A percentile compares a stretch with the other conserved stretches of the same genome.
These are phyloP conservation scores for Sphaceloma murrayae DNA, from an alignment of 2,329 filamentous ascomycete genomes.

Conservation along the genomic window DNA sequence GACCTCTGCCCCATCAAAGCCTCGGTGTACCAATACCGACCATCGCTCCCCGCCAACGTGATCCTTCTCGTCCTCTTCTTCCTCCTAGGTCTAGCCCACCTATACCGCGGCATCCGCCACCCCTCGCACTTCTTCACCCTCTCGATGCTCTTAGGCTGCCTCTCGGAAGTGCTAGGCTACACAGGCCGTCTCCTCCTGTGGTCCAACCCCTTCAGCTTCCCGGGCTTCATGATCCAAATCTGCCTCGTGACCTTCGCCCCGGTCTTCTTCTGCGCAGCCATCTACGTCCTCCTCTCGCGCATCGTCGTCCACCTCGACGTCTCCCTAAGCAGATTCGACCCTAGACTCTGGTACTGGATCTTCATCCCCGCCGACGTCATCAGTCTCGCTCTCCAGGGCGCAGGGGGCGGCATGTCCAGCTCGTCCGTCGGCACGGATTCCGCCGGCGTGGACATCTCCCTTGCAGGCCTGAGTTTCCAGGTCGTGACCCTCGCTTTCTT, in stretches of 20 bases:
- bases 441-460: constrained; percentile 51
- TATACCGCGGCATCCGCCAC: constrained; percentile 36
- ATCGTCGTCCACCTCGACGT: constrained; percentile 20
- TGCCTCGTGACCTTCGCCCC: constrained; percentile 53
- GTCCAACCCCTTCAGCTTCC: constrained; percentile 37
- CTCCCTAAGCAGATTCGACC: constrained; percentile 20
- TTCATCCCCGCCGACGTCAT: constrained; percentile 57
- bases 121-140: constrained; percentile 43
- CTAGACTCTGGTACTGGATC: constrained; percentile 23
- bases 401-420: constrained; percentile 40
- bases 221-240: constrained; percentile 37
- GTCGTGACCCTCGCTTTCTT: constrained; percentile 50
- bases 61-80: constrained; percentile 44
- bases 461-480: constrained; percentile 55
- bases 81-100: constrained; percentile 35
- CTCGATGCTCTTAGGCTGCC: constrained; percentile 46
- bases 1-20: constrained; percentile 13
- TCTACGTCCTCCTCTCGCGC: constrained; percentile 50
- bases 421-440: constrained; percentile 24
- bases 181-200: constrained; percentile 47
- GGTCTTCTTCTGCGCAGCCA: constrained; percentile 53
- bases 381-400: constrained; percentile 51
- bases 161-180: constrained; percentile 52
- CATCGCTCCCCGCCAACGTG: constrained; percentile 46
- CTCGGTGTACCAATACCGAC: constrained; percentile 42